Conservation (phyloP, 768 basidiomycete genomes). For the Lactarius tabidus region DNA sequence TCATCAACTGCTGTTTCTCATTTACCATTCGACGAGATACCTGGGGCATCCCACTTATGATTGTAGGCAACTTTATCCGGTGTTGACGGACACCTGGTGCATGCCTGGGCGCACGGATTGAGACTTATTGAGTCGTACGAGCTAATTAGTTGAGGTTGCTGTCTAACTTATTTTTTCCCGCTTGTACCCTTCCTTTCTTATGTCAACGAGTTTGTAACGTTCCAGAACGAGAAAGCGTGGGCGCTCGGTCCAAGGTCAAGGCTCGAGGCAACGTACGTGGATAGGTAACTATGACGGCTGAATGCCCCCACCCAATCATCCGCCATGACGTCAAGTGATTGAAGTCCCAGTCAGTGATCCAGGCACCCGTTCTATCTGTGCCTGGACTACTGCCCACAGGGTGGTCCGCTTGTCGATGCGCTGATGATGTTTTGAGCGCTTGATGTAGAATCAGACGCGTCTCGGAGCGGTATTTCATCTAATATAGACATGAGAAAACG, state of each 20-base stretch:
- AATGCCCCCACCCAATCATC: too few relatives aligned
- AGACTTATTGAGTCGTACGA: not conserved
- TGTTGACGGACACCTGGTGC: constrained; percentile 28
- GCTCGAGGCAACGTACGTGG: too few relatives aligned
- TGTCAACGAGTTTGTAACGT: constrained; percentile 1
- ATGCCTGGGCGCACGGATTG: not conserved
- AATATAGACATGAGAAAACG: too few relatives aligned
- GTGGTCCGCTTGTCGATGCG: too few relatives aligned
- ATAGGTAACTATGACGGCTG: too few relatives aligned
- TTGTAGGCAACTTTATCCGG: constrained; percentile 85
- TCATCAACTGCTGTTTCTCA: constrained; percentile 87
- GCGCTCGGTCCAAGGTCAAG: not conserved
- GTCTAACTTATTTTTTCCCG: constrained; percentile 4
- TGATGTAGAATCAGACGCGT: too few relatives aligned
- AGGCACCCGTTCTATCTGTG: too few relatives aligned
- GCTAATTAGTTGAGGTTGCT: not conserved
- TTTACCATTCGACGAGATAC: constrained; percentile 83
- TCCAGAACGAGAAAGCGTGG: not conserved
- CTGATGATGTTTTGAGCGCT: too few relatives aligned
- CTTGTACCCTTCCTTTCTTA: not conserved
- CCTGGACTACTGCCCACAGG: too few relatives aligned
- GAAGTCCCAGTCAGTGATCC: too few relatives aligned
- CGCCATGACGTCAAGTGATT: too few relatives aligned
- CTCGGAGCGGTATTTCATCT: too few relatives aligned
- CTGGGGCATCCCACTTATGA: constrained; percentile 86